These are phyloP conservation scores for Smallanthus sonchifolius DNA, from an alignment of 129 eudicot genomes.

Conservation along the genomic window DNA sequence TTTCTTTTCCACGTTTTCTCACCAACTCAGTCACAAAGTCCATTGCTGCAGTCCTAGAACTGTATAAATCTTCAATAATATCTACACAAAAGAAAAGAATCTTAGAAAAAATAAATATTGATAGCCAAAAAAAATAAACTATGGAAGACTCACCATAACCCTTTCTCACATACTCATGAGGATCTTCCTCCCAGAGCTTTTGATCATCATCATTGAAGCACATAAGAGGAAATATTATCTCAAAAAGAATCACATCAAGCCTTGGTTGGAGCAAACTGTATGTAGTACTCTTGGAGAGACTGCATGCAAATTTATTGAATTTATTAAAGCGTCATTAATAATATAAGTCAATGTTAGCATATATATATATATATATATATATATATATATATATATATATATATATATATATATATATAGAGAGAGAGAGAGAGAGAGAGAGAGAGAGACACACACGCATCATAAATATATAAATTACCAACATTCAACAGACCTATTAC, in stretches of 20 bases:
- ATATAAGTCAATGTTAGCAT: not conserved
- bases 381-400: too few relatives aligned
- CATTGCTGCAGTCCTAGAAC: conserved; percentile 98
- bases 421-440: too few relatives aligned
- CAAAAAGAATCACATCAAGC: conserved; percentile 78
- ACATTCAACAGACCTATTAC: conserved; percentile 63
- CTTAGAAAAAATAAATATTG: not conserved
- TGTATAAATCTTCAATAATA: conserved; percentile 90
- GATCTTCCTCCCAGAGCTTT: conserved; percentile 95
- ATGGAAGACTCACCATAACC: conserved; percentile 69
- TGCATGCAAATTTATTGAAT: conserved; percentile 23
- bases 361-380: not conserved
- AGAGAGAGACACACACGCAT: too few relatives aligned
- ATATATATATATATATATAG: too few relatives aligned
- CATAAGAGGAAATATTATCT: conserved; percentile 88
- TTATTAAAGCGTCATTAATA: not conserved
- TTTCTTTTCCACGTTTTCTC: conserved; percentile 90
- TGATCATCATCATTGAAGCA: conserved; percentile 91
- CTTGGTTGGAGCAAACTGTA: conserved; percentile 74
- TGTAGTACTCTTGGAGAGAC: conserved; percentile 68
- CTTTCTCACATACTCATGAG: conserved; percentile 93
- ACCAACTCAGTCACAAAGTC: conserved; percentile 94
- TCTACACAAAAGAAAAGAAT: conserved; percentile 43
- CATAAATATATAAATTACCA: not conserved
- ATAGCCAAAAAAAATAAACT: not conserved